These are phyloP conservation scores for Macrophomina tecta DNA, from an alignment of 2,329 filamentous ascomycete species.

Conservation along the genomic window DNA sequence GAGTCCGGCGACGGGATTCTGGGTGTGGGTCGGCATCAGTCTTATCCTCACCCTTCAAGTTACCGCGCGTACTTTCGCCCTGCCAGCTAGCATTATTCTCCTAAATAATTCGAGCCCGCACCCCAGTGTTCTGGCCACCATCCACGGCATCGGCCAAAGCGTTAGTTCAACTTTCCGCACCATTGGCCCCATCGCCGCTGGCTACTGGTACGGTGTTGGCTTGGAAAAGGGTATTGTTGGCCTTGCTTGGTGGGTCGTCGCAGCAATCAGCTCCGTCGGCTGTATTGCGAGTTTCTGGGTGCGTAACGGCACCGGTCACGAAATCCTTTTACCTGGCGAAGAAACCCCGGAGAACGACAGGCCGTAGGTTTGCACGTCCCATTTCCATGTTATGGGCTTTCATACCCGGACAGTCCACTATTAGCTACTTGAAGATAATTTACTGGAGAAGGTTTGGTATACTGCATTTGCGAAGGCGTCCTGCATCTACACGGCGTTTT, in stretches of 20 bases:
- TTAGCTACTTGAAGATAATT: not conserved
- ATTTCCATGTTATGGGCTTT: not conserved
- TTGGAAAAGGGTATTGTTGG: conserved; percentile 61
- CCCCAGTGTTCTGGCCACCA: conserved; percentile 61
- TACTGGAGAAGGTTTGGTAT: conserved; percentile 1
- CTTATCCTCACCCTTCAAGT: conserved; percentile 72
- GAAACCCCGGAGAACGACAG: conserved; percentile 23
- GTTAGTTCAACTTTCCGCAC: conserved; percentile 61
- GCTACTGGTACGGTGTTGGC: conserved; percentile 61
- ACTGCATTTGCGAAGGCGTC: conserved; percentile 25
- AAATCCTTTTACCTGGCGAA: conserved; percentile 28
- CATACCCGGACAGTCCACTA: not conserved
- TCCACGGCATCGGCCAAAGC: conserved; percentile 65
- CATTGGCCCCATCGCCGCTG: conserved; percentile 61
- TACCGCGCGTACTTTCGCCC: conserved; percentile 71
- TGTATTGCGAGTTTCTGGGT: conserved; percentile 66
- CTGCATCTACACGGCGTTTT: conserved; percentile 20
- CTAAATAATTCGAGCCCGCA: conserved; percentile 65
- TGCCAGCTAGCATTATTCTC: conserved; percentile 63
- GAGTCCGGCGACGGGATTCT: conserved; percentile 59
- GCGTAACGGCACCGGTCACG: conserved; percentile 59
- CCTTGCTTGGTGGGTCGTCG: conserved; percentile 63
- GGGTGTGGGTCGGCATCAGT: conserved; percentile 70
- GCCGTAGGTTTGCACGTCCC: not conserved
- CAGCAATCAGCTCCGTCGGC: conserved; percentile 60